Evolutionary conservation across 768 basidiomycete species (phyloP).

Genomic region (Boletus sp.): DNA sequence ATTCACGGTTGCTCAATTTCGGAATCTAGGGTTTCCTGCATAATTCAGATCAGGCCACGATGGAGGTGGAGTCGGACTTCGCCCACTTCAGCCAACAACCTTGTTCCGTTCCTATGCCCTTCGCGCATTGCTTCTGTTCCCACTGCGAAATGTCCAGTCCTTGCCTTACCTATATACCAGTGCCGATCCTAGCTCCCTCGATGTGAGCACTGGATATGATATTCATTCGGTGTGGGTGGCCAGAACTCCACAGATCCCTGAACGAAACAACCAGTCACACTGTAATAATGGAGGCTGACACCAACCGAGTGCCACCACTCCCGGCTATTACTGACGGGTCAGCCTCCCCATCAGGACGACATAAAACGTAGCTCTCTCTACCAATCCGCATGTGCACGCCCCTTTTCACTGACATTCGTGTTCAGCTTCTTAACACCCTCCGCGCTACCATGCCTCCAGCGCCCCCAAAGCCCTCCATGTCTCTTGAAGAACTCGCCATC

Average conservation of each 20-base stretch:
- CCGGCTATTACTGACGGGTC: background rate
- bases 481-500: constrained; percentile 9
- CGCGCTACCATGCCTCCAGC: background rate
- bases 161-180: background rate
- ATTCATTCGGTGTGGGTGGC: background rate
- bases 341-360: constrained; percentile 6
- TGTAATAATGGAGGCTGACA: constrained; percentile 4
- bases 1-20: too few relatives aligned
- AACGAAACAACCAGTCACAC: background rate
- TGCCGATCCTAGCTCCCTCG: background rate
- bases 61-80: background rate
- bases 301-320: background rate
- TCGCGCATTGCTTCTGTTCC: background rate
- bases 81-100: background rate
- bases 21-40: too few relatives aligned
- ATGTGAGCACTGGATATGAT: background rate
- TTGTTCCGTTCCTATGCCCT: background rate
- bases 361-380: background rate
- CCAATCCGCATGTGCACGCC: background rate
- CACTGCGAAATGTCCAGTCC: too few relatives aligned
- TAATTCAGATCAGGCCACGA: too few relatives aligned
- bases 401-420: too few relatives aligned
- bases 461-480: constrained; percentile 1
- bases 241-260: background rate
- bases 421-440: background rate